Percentiles rank a stretch among this genome's conserved stretches.
These are phyloP conservation scores for Leccinum subtestaceum DNA, from an alignment of 768 basidiomycete species.

Conservation along the genomic window DNA sequence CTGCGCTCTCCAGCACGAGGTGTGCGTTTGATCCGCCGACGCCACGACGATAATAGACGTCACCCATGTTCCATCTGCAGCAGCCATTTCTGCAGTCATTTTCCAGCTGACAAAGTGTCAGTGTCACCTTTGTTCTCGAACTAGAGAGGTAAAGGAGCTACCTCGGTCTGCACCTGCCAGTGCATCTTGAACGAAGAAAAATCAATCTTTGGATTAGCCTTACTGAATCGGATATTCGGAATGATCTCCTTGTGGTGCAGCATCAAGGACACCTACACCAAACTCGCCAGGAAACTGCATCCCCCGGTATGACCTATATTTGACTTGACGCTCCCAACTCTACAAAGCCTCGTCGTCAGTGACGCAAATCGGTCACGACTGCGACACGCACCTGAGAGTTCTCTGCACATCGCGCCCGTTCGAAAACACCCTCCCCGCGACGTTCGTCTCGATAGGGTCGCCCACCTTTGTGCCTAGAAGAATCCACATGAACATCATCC, in stretches of 20 bases:
- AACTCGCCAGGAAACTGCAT: slow-evolving; percentile 34
- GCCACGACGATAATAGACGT: slow-evolving; percentile 35
- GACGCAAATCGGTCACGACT: not conserved
- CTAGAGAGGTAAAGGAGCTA: not conserved
- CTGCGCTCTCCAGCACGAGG: slow-evolving; percentile 29
- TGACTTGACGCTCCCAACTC: slow-evolving; percentile 28
- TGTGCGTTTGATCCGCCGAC: slow-evolving; percentile 36
- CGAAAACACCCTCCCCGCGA: slow-evolving; percentile 39
- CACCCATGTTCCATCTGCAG: slow-evolving; percentile 28
- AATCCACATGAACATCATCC: not conserved
- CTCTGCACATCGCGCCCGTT: slow-evolving; percentile 18
- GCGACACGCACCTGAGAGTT: slow-evolving; percentile 15
- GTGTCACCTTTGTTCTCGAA: not conserved
- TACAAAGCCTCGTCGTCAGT: not conserved
- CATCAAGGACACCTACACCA: slow-evolving; percentile 35
- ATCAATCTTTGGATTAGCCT: slow-evolving; percentile 28
- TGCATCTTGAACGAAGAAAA: slow-evolving; percentile 26
- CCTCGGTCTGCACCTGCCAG: slow-evolving; percentile 27
- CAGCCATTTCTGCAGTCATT: slow-evolving; percentile 29
- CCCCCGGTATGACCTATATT: slow-evolving; percentile 29
- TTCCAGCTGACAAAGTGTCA: slow-evolving; percentile 12
- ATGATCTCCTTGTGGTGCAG: slow-evolving; percentile 29
- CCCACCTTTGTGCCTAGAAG: slow-evolving; percentile 38
- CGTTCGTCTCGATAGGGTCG: slow-evolving; percentile 51
- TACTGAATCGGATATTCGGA: slow-evolving; percentile 28